phyloP scores from a whole-genome alignment of 495 filamentous ascomycete genomes.

The Trichocladium antarcticum region DNA sequence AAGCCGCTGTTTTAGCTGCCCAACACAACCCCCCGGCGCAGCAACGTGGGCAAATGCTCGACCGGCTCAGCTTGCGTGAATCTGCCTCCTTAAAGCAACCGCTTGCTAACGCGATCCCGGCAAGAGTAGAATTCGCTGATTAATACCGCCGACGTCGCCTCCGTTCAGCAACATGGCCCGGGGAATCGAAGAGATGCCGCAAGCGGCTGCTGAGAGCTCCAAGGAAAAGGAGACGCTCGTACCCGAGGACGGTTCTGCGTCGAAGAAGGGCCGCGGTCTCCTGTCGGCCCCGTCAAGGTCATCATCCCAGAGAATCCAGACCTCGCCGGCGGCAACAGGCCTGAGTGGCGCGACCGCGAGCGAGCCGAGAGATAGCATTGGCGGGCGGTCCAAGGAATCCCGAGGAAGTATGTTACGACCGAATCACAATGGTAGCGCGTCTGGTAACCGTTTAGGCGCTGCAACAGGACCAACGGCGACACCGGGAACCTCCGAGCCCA shows the following conservation, averaged over 20 bases:
- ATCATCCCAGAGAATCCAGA: constrained; percentile 56
- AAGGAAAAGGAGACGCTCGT: constrained; percentile 38
- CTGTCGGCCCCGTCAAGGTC: constrained; percentile 55
- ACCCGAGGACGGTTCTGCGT: constrained; percentile 31
- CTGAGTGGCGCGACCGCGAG: constrained; percentile 53
- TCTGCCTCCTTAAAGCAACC: neutral
- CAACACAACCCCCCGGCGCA: neutral
- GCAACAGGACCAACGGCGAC: constrained; percentile 39
- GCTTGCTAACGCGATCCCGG: neutral
- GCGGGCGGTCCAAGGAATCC: constrained; percentile 48
- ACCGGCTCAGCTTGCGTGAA: neutral
- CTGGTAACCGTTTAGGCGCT: constrained; percentile 38
- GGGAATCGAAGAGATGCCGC: constrained; percentile 25
- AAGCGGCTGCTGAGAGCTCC: constrained; percentile 31
- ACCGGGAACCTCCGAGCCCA: constrained; percentile 35
- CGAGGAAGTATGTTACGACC: constrained; percentile 59
- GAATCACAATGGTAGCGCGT: constrained; percentile 58
- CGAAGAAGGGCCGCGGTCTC: constrained; percentile 50
- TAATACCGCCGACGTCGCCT: neutral
- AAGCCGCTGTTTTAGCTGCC: neutral
- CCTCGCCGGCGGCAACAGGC: constrained; percentile 49
- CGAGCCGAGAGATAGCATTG: constrained; percentile 51
- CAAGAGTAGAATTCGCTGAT: neutral
- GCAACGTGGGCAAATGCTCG: neutral
- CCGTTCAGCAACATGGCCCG: constrained; percentile 29